phyloP scores from a whole-genome alignment of 352 stramenopile species.

The Aphanomyces cochlioides region DNA sequence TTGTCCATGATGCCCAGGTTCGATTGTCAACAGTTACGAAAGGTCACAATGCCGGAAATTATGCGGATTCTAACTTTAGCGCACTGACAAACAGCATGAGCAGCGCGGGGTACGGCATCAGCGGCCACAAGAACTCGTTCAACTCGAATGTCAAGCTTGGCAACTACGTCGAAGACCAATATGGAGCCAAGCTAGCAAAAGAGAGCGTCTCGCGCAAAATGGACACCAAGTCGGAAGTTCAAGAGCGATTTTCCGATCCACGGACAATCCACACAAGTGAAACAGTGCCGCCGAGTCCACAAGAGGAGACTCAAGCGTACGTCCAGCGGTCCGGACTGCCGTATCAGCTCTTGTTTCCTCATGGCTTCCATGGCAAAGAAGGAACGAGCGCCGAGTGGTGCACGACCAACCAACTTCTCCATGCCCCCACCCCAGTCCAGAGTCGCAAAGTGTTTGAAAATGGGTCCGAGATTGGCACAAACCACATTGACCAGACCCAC shows the following conservation, averaged over 20 bases:
- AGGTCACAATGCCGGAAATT: neutral
- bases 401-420: conserved; percentile 42
- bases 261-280: conserved; percentile 47
- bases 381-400: conserved; percentile 25
- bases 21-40: too few species aligned
- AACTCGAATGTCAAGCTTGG: conserved; percentile 66
- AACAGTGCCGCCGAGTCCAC: conserved; percentile 42
- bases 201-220: conserved; percentile 42
- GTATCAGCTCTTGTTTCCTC: conserved; percentile 73
- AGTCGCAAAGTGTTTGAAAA: conserved; percentile 41
- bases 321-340: conserved; percentile 54
- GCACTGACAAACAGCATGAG: neutral
- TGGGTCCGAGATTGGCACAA: conserved; percentile 58
- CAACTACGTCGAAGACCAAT: conserved; percentile 80
- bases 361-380: conserved; percentile 39
- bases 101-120: conserved; percentile 56
- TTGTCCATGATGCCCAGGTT: too few species aligned
- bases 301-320: conserved; percentile 50
- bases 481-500: conserved; percentile 45
- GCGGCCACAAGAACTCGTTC: conserved; percentile 82
- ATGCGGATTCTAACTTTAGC: neutral
- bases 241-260: conserved; percentile 53
- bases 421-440: conserved; percentile 47
- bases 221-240: conserved; percentile 46
- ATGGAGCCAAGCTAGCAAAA: conserved; percentile 49